These are phyloP conservation scores for Fragaria ananassa DNA, from an alignment of 306 rosid genomes.

Conservation along the genomic window DNA sequence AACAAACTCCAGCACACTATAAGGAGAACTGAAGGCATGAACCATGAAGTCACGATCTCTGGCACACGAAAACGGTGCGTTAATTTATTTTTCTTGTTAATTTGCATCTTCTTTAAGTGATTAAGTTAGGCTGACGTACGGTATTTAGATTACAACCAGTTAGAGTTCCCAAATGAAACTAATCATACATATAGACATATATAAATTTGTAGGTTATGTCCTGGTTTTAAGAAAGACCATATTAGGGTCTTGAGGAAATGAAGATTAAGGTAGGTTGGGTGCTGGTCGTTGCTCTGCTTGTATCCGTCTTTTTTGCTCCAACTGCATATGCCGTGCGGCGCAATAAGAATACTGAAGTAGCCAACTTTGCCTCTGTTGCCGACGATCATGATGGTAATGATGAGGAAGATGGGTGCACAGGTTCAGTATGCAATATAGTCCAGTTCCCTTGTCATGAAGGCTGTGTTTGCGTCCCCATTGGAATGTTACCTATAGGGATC, in stretches of 20 bases:
- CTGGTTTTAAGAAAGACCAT: neutral
- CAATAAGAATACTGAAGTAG: neutral
- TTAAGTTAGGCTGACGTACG: neutral
- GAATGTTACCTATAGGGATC: neutral
- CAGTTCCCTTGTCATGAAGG: neutral
- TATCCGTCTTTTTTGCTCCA: neutral
- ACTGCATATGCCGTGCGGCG: neutral
- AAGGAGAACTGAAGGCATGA: neutral
- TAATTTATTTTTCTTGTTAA: no score
- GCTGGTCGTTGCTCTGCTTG: neutral
- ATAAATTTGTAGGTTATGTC: neutral
- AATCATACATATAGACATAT: neutral
- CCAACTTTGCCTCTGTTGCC: neutral
- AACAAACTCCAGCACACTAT: no score
- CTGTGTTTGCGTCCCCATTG: neutral
- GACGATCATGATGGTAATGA: neutral
- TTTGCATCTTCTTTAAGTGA: neutral
- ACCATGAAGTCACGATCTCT: neutral
- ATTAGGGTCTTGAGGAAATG: neutral
- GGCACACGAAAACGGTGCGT: neutral
- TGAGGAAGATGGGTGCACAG: neutral
- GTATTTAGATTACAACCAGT: neutral
- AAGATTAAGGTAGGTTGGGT: neutral
- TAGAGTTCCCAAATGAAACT: neutral
- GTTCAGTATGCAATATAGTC: neutral